Conservation (phyloP, 129 eudicot genomes). For the Artemisia tridentata region DNA sequence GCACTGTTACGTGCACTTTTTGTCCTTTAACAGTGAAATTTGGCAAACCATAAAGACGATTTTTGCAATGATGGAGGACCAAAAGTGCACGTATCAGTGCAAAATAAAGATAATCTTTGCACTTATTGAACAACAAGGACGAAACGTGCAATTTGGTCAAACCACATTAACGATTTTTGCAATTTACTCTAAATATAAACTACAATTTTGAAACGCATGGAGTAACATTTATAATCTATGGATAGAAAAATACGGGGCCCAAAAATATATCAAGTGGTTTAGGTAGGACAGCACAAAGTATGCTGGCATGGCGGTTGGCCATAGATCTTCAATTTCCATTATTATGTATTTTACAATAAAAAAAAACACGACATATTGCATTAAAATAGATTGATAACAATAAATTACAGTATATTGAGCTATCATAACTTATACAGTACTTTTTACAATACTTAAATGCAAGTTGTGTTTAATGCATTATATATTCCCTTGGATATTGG, state of each 20-base stretch:
- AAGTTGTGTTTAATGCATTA: conserved; percentile 20
- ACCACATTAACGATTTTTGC: no score
- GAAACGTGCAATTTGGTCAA: no score
- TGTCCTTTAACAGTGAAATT: no score
- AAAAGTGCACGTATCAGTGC: no score
- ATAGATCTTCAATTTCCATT: conserved; percentile 23
- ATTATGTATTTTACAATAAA: background rate
- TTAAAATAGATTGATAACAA: conserved; percentile 4
- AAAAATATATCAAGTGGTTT: conserved; percentile 20
- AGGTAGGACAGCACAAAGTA: conserved; percentile 25
- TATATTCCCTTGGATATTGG: conserved; percentile 31
- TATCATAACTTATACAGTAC: conserved; percentile 9
- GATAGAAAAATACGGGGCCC: background rate
- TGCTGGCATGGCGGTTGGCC: conserved; percentile 29
- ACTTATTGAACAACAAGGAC: no score
- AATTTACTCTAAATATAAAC: no score
- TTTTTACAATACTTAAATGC: conserved; percentile 3
- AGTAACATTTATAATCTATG: background rate
- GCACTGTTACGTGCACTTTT: no score
- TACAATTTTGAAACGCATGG: background rate
- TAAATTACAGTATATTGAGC: conserved; percentile 2
- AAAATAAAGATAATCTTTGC: no score
- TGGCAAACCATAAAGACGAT: no score
- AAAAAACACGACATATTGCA: background rate
- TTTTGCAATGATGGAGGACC: no score